Evolutionary conservation across 2,329 filamentous ascomycete genomes (phyloP), one percentile per base, ranked within the genome.

Genomic region (Venturia oleaginea): DNA sequence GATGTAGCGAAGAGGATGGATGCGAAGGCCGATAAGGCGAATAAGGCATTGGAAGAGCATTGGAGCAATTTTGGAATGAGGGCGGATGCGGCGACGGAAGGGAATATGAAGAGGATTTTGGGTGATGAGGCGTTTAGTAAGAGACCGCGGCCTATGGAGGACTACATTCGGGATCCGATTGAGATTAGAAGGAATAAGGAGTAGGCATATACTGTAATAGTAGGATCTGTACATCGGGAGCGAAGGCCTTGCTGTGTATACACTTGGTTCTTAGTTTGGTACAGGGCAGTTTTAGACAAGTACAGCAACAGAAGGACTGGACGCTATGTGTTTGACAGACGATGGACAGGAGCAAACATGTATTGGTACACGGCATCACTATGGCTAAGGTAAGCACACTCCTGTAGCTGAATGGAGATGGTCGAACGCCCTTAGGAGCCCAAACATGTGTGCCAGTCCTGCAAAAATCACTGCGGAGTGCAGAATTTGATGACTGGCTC

Each of bases 1-100:
- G 87, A 64, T 54, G 48, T 76, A 13, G 66, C 40, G 27, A 68
- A 70, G 65, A 71, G 74, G 42, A 68, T 76, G 71, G 74, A 76
- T 54, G 67, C 67, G 46, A 70, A 75, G 68, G 73, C 71, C 27
- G 69, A 72, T 64, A 65, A 67, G 68, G 68, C 71, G 24, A 65
- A 67, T 59, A 64, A 67, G 60, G 67, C 65, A 62, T 65, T 57
- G 22, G 60, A 63, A 32, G 61, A 57, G 19, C 46, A 42, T 46
- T 65, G 62, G 60, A 51, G 60, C 40, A 65, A 65, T 62, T 65
- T 63, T 51, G 64, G 64, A 24, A 40, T 65, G 61, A 64, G 62
- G 48, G 51, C 43, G 13, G 34, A 64, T 64, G 62, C 51, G 48
- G 51, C 46, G 37, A 64, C 62, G 13, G 62, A 43, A 10, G 62